Base-by-base conservation (phyloP, 768 basidiomycete genomes). In the Mrakia gelida region DNA sequence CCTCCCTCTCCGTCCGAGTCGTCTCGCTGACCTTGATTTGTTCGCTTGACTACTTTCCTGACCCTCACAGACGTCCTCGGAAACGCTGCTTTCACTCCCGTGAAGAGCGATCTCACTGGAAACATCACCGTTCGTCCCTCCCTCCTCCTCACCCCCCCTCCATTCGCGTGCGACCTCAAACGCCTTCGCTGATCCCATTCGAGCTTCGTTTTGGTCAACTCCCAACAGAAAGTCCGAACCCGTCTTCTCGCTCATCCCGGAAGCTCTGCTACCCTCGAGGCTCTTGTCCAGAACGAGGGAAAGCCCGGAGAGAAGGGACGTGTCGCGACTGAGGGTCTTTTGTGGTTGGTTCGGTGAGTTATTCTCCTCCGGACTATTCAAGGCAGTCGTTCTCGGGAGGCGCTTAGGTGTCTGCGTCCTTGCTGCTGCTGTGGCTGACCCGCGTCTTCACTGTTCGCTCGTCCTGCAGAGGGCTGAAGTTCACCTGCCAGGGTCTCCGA, bases 41-140 rank as follows among this genome's bases (percentile, higher is more conserved):
- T 52, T 15, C 70, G 26, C 38, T 62, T 3, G 41, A 28, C 9
- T 41, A 30, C 28, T 56, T 18, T 65, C 16, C 5, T 30, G 9
- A 3, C 34, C 23, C 18, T 23, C 68, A 9, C 80, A 96, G 94
- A 94, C 87, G 86, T 95, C 38, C 89, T 97, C 74, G 94, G 92
- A 81, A 92, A 91, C 72, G 85, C 91, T 15, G 92, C 95, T 3
- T 98, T 99, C 84, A 81, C 86, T 1, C 87, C 91, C 54, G 97
- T 99, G 26, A 91, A 94, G 85, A 88, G 83, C 81, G 97, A 99
- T 86, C 81, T 99, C 81, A 92, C 88, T 76, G 93, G 94, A 43
- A 99, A 99, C 86, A 97, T 98, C 85, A 85, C 87, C 71, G 96
- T 97, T 89, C 77, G 54, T 54, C 16, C 7, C 56, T 23, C 32